Evolutionary conservation across 805 yeast species (phyloP), one percentile per base, ranked within the genome.

Genomic region (Kodamaea fukazawae): DNA sequence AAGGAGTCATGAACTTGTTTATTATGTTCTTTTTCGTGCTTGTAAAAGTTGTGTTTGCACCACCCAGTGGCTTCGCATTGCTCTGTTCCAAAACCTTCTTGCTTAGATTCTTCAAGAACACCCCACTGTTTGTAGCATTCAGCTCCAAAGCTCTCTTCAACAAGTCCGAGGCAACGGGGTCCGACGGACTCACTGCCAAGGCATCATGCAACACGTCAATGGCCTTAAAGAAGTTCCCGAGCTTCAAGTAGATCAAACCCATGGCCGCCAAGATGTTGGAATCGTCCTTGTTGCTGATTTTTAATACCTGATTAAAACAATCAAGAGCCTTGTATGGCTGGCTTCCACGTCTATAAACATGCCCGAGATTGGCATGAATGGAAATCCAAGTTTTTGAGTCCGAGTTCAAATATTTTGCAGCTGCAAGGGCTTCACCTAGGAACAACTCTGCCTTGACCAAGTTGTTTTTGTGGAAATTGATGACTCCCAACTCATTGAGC

Each of bases 401-500:
- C 6, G 90, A 78, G 49, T 84, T 82, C 44, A 86, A 66, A 42
- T 74, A 71, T 47, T 71, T 77, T 1, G 93, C 83, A 1, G 86
- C 84, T 8, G 73, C 70, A 32, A 86, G 61, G 0, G 96, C 96
- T 50, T 79, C 80, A 32, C 73, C 69, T 52, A 90, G 77, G 54
- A 72, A 84, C 17, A 69, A 60, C 55, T 88, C 93, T 0, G 97
- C 93, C 46, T 72, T 78, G 9, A 61, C 56, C 18, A 83, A 69
- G 40, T 86, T 84, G 44, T 73, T 70, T 51, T 79, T 82, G 57
- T 91, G 90, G 57, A 86, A 93, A 52, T 79, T 73, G n/a, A 90
- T 77, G 2, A 93, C 98, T 4, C 97, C 99, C 57, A 91, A 65
- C 58, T 93, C 99, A 60, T 93, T 93, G 45, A 93, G 69, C 32